Evolutionary conservation across 1,139 yeast species (phyloP).

Genomic region (Magnusiomyces fungicola): DNA sequence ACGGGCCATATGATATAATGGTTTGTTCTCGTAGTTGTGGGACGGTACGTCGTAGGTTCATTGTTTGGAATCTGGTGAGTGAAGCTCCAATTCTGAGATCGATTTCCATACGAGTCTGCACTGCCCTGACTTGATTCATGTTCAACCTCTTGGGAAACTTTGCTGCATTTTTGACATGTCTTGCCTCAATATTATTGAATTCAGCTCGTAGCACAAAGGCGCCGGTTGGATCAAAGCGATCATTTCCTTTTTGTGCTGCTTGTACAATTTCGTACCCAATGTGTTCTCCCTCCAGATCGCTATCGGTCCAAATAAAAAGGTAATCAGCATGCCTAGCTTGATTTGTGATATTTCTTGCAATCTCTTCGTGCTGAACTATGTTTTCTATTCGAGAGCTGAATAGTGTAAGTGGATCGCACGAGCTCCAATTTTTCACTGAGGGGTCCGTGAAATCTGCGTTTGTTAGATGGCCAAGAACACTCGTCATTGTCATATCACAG

Average conservation of each 20-base stretch:
- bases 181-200: conserved; percentile 78
- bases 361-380: conserved; percentile 36
- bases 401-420: conserved; percentile 55
- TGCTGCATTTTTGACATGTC: conserved; percentile 73
- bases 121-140: conserved; percentile 71
- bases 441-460: conserved; percentile 56
- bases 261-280: conserved; percentile 81
- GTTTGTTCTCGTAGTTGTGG: conserved; percentile 22
- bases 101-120: conserved; percentile 73
- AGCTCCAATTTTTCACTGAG: conserved; percentile 52
- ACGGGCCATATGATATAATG: conserved; percentile 74
- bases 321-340: conserved; percentile 57
- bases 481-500: conserved; percentile 84
- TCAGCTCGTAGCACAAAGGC: conserved; percentile 59
- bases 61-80: conserved; percentile 71
- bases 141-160: conserved; percentile 57
- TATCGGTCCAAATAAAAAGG: conserved; percentile 96
- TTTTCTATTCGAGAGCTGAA: conserved; percentile 61
- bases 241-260: conserved; percentile 56
- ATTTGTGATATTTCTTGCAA: conserved; percentile 59
- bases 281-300: conserved; percentile 96
- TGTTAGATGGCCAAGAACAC: conserved; percentile 81
- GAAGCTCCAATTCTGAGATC: conserved; percentile 88
- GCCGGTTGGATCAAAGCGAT: conserved; percentile 34
- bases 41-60: conserved; percentile 35